These are phyloP conservation scores for Calendula officinalis DNA, from an alignment of 129 eudicot species.

Conservation along the genomic window DNA sequence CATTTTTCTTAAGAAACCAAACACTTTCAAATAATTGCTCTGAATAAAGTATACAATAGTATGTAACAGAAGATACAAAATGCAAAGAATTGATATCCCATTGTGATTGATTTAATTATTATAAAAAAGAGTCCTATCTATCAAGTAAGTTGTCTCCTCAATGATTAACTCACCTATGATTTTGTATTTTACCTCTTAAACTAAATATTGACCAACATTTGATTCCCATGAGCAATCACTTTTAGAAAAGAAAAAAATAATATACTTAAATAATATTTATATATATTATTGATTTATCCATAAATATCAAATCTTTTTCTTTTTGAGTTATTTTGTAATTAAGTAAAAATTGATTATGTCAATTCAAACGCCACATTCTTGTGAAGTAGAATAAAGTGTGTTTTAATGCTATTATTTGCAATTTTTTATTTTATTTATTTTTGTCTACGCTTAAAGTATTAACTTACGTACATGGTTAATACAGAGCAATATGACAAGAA, in stretches of 20 bases:
- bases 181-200: conserved; percentile 21
- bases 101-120: neutral
- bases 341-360: no score
- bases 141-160: conserved; percentile 31
- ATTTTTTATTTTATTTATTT: no score
- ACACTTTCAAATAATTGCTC: neutral
- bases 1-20: neutral
- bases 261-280: neutral
- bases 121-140: conserved; percentile 2
- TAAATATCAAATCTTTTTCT: no score
- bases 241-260: neutral
- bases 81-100: no score
- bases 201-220: conserved; percentile 21
- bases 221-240: neutral
- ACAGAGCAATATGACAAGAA: no score
- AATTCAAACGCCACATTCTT: no score
- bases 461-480: neutral
- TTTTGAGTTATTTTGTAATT: no score
- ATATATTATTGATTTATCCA: neutral
- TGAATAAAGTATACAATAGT: neutral
- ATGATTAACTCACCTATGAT: conserved; percentile 26
- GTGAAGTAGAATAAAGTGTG: no score
- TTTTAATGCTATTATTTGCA: no score
- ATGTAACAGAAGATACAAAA: neutral
- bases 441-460: neutral